These are phyloP conservation scores for Ensete glaucum DNA, from an alignment of 176 grass and related monocot species.

Conservation along the genomic window DNA sequence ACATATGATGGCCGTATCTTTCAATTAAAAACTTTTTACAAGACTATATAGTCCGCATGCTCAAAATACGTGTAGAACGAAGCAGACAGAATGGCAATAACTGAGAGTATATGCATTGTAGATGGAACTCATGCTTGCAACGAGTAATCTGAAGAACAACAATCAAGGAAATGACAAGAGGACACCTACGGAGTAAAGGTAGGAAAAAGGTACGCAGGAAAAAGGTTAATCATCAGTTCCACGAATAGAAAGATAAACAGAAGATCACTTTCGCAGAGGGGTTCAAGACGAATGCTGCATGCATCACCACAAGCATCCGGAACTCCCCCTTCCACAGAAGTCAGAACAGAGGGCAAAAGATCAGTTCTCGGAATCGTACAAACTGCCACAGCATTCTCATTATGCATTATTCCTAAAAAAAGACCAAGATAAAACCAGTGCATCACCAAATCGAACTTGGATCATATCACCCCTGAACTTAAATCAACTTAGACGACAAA, in stretches of 20 bases:
- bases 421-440: background rate
- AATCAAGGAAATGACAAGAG: background rate
- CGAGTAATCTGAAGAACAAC: conserved; percentile 60
- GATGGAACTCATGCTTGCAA: conserved; percentile 96
- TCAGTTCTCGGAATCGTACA: background rate
- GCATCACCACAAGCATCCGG: conserved; percentile 91
- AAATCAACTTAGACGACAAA: background rate
- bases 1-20: background rate
- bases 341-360: conserved; percentile 2
- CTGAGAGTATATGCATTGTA: conserved; percentile 54
- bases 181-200: background rate
- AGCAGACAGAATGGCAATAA: background rate
- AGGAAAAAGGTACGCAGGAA: conserved; percentile 20
- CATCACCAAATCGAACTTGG: background rate
- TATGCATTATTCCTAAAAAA: background rate
- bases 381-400: background rate
- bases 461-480: background rate
- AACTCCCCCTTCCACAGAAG: conserved; percentile 83
- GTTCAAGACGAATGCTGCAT: conserved; percentile 93
- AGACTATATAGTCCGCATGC: background rate
- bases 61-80: background rate
- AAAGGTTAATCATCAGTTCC: background rate
- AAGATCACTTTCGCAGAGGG: conserved; percentile 66
- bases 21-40: too few relatives aligned
- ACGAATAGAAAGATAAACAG: background rate